Conservation (phyloP, 1,284 basidiomycete species). For the Apiotrichum montevideense region DNA sequence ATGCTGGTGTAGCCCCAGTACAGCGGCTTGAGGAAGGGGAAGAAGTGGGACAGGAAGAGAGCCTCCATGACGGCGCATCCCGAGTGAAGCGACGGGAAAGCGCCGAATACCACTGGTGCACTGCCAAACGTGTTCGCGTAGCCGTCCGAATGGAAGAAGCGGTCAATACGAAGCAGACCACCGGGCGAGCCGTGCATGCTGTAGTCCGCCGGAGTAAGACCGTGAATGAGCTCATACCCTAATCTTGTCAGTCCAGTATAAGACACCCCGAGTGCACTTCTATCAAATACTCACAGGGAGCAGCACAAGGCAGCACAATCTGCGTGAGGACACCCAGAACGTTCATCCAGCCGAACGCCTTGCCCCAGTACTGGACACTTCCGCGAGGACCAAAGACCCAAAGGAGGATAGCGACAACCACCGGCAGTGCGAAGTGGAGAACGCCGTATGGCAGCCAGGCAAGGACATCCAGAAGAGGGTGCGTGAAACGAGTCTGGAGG, state of each 20-base stretch:
- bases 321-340: slow-evolving; percentile 82
- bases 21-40: slow-evolving; percentile 61
- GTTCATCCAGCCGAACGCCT: slow-evolving; percentile 91
- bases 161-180: slow-evolving; percentile 87
- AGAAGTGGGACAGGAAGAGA: slow-evolving; percentile 90
- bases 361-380: slow-evolving; percentile 76
- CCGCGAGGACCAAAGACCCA: slow-evolving; percentile 75
- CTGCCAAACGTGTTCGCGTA: slow-evolving; percentile 80
- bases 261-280: neutral
- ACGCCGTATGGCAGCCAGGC: slow-evolving; percentile 97
- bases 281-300: slow-evolving; percentile 57
- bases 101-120: slow-evolving; percentile 92
- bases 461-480: slow-evolving; percentile 82
- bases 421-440: slow-evolving; percentile 77
- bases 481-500: slow-evolving; percentile 87
- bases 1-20: slow-evolving; percentile 82
- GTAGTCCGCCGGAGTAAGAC: slow-evolving; percentile 90
- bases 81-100: slow-evolving; percentile 90
- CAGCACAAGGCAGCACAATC: slow-evolving; percentile 83
- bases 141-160: slow-evolving; percentile 67
- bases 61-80: slow-evolving; percentile 88
- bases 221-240: slow-evolving; percentile 98
- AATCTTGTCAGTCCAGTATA: slow-evolving; percentile 12
- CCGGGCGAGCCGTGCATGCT: slow-evolving; percentile 85
- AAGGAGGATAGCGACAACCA: slow-evolving; percentile 68